Conservation (phyloP, 768 basidiomycete species). For the Tricholoma flavovirens region DNA sequence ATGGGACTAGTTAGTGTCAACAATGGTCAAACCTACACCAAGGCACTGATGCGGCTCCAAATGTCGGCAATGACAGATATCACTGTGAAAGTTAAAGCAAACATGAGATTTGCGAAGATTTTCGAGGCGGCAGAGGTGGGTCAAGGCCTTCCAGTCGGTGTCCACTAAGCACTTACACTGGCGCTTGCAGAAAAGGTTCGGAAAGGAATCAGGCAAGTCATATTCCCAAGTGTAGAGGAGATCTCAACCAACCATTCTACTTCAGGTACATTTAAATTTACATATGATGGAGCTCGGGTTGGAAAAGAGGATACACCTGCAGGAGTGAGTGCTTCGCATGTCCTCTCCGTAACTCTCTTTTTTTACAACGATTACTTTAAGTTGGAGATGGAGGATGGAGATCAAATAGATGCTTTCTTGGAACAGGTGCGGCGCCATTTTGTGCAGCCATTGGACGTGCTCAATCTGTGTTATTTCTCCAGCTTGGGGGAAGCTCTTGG, state of each 20-base stretch:
- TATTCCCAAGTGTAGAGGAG: background rate
- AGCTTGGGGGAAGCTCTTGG: constrained; percentile 16
- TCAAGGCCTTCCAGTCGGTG: constrained; percentile 2
- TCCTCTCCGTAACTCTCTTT: background rate
- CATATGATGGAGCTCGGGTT: constrained; percentile 49
- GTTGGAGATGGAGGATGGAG: constrained; percentile 18
- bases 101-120: constrained; percentile 60
- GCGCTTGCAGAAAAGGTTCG: constrained; percentile 47
- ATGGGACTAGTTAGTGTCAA: constrained; percentile 41
- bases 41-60: background rate
- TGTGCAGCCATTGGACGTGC: background rate
- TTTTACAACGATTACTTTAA: background rate
- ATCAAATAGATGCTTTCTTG: constrained; percentile 18
- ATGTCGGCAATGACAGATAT: constrained; percentile 36
- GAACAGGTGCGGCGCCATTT: constrained; percentile 11
- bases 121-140: constrained; percentile 64
- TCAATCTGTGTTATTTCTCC: background rate
- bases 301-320: constrained; percentile 46
- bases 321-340: constrained; percentile 30
- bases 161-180: constrained; percentile 2
- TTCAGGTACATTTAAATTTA: constrained; percentile 60
- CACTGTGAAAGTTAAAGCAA: constrained; percentile 60
- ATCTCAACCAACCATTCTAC: background rate
- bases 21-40: background rate
- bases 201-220: constrained; percentile 44